Base-by-base conservation (phyloP, 257 asterid species). In the Lycium ferocissimum region DNA sequence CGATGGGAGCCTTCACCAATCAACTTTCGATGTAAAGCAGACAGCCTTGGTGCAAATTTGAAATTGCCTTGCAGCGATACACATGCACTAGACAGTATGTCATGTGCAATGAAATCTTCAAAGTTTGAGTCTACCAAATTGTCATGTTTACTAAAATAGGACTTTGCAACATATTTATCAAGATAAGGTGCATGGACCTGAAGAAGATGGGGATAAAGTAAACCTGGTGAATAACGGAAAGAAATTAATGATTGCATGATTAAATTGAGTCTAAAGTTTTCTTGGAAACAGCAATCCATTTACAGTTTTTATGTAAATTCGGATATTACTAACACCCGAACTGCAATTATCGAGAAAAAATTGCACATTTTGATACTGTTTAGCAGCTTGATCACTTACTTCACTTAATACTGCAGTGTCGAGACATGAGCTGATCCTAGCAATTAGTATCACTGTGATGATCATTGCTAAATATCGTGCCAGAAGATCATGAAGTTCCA, bases 1-100 rank as follows among this genome's bases (percentile, higher is more conserved):
- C 98, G 95, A 80, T 95, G 99, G 54, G 98, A 96, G 26, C 99
- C 99, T 91, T 95, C 99, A 47, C 98, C 99, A 51, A 89, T 87
- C 63, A 96, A 56, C 65, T 82, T 79, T 83, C 92, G 87, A 37
- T 45, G 70, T 80, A 92, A 89, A 86, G 72, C 49, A 51, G 86
- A 75, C 40, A 85, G 75, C 65, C 58, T 72, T 67, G 93, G 89
- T 75, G 76, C 62, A 26, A 58, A 22, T 45, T 73, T 85, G 85
- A 81, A 85, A 69, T 85, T 83, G 83, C 87, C 90, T 85, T 65
- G 59, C 81, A 85, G 33, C 70, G 84, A 82, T 84, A 86, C 51
- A 84, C 91, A 87, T 80, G 91, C 87, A 56, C 89, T 88, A 47
- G 49, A 83, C 63, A 86, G 88, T 84, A 93, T n/a, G 75, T 88